Evolutionary conservation across 352 stramenopile genomes (phyloP).

Genomic region (Aphanomyces stellatus): DNA sequence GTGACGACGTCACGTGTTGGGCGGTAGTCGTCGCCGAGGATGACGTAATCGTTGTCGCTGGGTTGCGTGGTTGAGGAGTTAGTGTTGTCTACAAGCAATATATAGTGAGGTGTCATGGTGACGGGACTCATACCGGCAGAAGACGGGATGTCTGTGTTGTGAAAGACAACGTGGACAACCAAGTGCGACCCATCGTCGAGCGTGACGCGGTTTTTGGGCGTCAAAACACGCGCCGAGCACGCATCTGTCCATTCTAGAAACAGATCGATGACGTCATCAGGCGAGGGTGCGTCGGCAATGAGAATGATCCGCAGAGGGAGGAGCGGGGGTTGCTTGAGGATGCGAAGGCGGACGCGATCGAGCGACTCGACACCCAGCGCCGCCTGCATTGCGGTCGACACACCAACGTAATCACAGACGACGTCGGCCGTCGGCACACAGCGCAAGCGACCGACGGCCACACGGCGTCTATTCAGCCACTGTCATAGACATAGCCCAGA

Average conservation of each 20-base stretch:
- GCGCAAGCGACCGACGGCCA: constrained; percentile 2
- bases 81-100: too few species aligned
- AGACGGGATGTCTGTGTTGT: neutral
- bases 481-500: too few species aligned
- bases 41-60: neutral
- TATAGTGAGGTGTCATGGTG: too few species aligned
- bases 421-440: neutral
- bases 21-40: neutral
- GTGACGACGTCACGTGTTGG: too few species aligned
- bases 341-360: neutral
- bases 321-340: constrained; percentile 3
- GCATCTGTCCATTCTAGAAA: neutral
- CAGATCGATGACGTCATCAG: neutral
- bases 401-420: neutral
- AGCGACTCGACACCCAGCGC: neutral
- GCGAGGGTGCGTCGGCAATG: neutral
- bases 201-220: neutral
- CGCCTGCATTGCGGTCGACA: neutral
- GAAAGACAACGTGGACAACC: neutral
- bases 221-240: neutral
- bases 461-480: too few species aligned
- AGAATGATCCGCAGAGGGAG: neutral
- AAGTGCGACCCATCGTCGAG: neutral
- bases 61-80: neutral
- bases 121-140: too few species aligned